A percentile compares a stretch with the other conserved stretches of the same genome.
These are phyloP conservation scores for Aspergillus coremiiformis DNA, from an alignment of 495 filamentous ascomycete species.

Conservation along the genomic window DNA sequence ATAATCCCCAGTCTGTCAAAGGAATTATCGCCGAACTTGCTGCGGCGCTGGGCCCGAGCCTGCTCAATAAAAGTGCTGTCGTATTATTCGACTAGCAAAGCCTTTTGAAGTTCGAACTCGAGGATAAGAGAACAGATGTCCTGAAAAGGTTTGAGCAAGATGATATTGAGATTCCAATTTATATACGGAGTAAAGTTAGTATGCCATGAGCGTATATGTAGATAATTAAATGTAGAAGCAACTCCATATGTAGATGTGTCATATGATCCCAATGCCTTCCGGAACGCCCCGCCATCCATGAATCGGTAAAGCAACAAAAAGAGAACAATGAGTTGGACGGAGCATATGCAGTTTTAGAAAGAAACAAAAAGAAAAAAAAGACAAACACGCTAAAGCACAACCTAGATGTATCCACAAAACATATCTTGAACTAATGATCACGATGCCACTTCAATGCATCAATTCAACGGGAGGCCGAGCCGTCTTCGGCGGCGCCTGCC, in stretches of 20 bases:
- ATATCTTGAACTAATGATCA: not conserved
- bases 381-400: slow-evolving; percentile 13
- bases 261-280: not conserved
- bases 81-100: slow-evolving; percentile 32
- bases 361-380: not conserved
- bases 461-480: slow-evolving; percentile 82
- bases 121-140: no score
- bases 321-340: no score
- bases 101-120: not conserved
- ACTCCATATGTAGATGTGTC: not conserved
- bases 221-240: slow-evolving; percentile 47
- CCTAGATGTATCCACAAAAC: slow-evolving; percentile 8
- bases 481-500: slow-evolving; percentile 65
- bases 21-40: slow-evolving; percentile 67
- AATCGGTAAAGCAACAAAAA: not conserved
- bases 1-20: slow-evolving; percentile 49
- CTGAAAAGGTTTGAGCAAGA: not conserved
- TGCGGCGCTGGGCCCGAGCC: slow-evolving; percentile 63
- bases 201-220: not conserved
- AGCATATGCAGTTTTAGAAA: not conserved
- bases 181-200: not conserved
- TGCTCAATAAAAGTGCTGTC: slow-evolving; percentile 47
- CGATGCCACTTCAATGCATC: slow-evolving; percentile 47
- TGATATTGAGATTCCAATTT: not conserved
- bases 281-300: slow-evolving; percentile 1